These are phyloP conservation scores for Hypoxylon subgilvum DNA, from an alignment of 495 filamentous ascomycete genomes.

Conservation along the genomic window DNA sequence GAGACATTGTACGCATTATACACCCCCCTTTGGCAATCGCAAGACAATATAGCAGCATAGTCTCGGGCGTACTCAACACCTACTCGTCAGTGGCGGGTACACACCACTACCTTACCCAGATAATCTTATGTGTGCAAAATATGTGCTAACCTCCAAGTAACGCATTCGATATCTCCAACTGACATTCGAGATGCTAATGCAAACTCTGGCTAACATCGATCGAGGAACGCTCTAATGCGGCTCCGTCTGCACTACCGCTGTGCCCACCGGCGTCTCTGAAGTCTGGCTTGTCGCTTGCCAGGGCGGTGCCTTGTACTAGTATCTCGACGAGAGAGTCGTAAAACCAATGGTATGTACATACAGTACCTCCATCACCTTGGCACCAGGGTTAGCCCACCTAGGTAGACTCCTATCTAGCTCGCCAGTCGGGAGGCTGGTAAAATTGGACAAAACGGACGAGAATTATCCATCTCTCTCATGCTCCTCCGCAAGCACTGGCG, in stretches of 20 bases:
- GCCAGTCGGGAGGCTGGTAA: background rate
- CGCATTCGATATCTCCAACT: background rate
- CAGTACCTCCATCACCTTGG: background rate
- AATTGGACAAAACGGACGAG: slow-evolving; percentile 12
- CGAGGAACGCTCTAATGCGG: slow-evolving; percentile 24
- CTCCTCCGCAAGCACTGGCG: slow-evolving; percentile 8
- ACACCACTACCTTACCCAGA: no score
- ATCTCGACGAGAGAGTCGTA: background rate
- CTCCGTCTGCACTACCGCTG: slow-evolving; percentile 17
- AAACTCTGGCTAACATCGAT: slow-evolving; percentile 17
- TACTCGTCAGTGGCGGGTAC: slow-evolving; percentile 25
- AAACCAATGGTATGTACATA: background rate
- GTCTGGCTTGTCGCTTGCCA: slow-evolving; percentile 1
- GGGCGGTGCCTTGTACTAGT: background rate
- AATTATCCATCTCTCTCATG: slow-evolving; percentile 5
- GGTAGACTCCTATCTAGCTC: background rate
- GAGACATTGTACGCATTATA: slow-evolving; percentile 32
- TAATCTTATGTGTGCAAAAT: no score
- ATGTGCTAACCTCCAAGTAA: no score
- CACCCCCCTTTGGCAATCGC: slow-evolving; percentile 14
- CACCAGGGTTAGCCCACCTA: background rate
- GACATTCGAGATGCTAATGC: slow-evolving; percentile 11
- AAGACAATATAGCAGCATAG: slow-evolving; percentile 23
- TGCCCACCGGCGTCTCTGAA: background rate
- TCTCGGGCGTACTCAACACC: slow-evolving; percentile 26